phyloP scores from a whole-genome alignment of 441 rosid species.

The Isatis lusitanica region DNA sequence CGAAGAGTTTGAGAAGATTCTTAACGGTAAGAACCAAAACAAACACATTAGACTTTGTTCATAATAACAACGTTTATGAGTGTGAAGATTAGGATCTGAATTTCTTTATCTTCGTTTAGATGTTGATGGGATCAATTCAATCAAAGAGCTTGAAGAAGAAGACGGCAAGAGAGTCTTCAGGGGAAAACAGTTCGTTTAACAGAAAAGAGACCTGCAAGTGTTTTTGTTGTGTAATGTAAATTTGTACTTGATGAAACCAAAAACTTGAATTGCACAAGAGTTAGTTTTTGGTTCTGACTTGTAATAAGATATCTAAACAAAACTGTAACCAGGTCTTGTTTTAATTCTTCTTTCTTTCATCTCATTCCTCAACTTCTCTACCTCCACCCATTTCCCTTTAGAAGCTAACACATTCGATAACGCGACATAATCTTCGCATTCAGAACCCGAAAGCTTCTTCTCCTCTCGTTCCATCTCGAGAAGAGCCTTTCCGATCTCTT shows the following conservation, averaged over 20 bases:
- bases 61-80: not conserved
- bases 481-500: constrained; percentile 51
- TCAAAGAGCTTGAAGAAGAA: constrained; percentile 15
- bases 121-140: constrained; percentile 18
- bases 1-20: constrained; percentile 13
- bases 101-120: constrained; percentile 17
- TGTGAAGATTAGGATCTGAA: not conserved
- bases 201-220: constrained; percentile 8
- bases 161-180: constrained; percentile 27
- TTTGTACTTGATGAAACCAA: not conserved
- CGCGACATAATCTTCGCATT: constrained; percentile 54
- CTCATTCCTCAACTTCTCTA: constrained; percentile 29
- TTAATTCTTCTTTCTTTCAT: constrained; percentile 33
- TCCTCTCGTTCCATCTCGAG: constrained; percentile 31
- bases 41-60: not conserved
- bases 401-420: constrained; percentile 63
- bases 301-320: constrained; percentile 22
- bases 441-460: constrained; percentile 5
- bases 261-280: not conserved
- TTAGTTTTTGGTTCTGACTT: constrained; percentile 16
- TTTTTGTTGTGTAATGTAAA: constrained; percentile 11
- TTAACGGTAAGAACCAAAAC: constrained; percentile 21
- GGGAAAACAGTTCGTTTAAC: constrained; percentile 7
- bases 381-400: constrained; percentile 35
- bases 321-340: constrained; percentile 37